phyloP scores from a whole-genome alignment of 352 stramenopile genomes.

The Phytophthora pini region DNA sequence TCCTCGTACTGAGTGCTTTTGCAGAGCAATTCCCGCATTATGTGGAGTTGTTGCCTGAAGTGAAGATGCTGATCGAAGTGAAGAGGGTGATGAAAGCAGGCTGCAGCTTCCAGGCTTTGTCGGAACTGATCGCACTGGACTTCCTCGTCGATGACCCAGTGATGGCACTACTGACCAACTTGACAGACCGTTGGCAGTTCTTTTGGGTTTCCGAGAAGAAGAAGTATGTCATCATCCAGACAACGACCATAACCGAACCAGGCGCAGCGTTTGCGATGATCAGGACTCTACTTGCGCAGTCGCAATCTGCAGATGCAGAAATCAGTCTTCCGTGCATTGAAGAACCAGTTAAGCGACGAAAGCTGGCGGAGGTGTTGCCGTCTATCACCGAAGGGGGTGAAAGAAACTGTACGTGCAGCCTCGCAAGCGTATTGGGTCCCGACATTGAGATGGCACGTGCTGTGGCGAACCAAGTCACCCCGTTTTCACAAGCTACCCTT shows the following conservation, averaged over 20 bases:
- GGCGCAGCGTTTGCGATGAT: constrained; percentile 41
- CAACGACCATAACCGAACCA: constrained; percentile 29
- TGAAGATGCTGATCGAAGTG: constrained; percentile 61
- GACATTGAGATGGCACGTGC: constrained; percentile 45
- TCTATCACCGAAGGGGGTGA: constrained; percentile 23
- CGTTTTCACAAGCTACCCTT: too few relatives aligned
- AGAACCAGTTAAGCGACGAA: constrained; percentile 46
- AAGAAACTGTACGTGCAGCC: constrained; percentile 21
- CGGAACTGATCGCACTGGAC: constrained; percentile 55
- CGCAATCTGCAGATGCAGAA: constrained; percentile 34
- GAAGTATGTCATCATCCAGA: constrained; percentile 29
- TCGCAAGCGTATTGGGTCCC: constrained; percentile 44
- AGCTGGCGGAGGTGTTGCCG: constrained; percentile 33
- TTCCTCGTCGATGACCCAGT: constrained; percentile 41
- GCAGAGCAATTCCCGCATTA: constrained; percentile 16
- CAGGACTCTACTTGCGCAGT: constrained; percentile 35
- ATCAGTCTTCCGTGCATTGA: constrained; percentile 37
- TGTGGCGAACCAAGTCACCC: constrained; percentile 26
- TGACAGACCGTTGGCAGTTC: constrained; percentile 43
- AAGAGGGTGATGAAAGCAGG: constrained; percentile 37
- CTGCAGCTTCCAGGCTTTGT: constrained; percentile 43
- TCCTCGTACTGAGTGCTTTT: constrained; percentile 49
- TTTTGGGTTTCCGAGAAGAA: constrained; percentile 51
- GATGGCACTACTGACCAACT: constrained; percentile 55
- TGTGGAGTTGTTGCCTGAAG: constrained; percentile 36